Evolutionary conservation across 495 filamentous ascomycete species (phyloP).

Genomic region (Tuber melanosporum): DNA sequence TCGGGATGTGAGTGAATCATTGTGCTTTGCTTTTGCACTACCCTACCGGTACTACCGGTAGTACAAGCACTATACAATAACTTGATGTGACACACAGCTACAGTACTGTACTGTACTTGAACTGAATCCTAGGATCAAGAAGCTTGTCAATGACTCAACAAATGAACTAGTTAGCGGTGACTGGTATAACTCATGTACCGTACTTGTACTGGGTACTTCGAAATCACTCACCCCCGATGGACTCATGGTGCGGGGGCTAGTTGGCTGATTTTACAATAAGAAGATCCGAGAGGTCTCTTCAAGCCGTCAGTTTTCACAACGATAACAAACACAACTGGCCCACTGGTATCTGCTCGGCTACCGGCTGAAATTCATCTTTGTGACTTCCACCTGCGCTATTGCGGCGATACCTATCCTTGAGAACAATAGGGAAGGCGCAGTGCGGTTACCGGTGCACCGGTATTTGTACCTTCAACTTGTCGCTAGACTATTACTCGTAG

Average conservation of each 20-base stretch:
- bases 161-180: neutral
- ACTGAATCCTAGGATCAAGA: neutral
- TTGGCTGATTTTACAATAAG: neutral
- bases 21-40: neutral
- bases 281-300: neutral
- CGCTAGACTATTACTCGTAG: too few relatives aligned
- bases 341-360: neutral
- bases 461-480: neutral
- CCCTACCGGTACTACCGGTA: too few relatives aligned
- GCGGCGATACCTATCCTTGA: neutral
- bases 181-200: neutral
- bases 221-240: neutral
- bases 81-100: neutral
- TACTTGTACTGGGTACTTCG: neutral
- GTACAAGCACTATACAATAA: too few relatives aligned
- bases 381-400: neutral
- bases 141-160: neutral
- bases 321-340: neutral
- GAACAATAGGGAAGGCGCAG: neutral
- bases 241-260: too few relatives aligned
- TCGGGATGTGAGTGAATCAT: neutral
- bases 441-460: neutral
- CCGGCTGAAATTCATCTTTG: neutral
- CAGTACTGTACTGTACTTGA: too few relatives aligned
- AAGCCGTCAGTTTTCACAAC: neutral